A percentile compares a stretch with the other conserved stretches of the same genome.
Conservation (phyloP, 352 stramenopile species). For the Aphanomyces stellatus region DNA sequence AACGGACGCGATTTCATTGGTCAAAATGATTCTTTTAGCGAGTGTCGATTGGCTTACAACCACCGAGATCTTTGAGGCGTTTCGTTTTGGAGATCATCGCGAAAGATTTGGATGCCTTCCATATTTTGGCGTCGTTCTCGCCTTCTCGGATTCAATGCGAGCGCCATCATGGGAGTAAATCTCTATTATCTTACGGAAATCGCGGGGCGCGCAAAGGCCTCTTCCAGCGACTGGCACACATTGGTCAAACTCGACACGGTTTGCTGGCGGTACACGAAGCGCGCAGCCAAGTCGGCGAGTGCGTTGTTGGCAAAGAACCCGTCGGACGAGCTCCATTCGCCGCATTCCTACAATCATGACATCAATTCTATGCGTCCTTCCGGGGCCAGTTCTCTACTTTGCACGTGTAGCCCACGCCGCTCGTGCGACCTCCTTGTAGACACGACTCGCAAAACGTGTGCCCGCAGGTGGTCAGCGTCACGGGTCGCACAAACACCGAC, state of each 20-base stretch:
- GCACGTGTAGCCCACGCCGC: neutral
- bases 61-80: constrained; percentile 16
- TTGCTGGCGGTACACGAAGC: constrained; percentile 70
- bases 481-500: constrained; percentile 45
- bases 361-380: no score
- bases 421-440: constrained; percentile 16
- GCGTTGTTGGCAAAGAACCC: constrained; percentile 59
- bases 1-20: constrained; percentile 17
- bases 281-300: constrained; percentile 56
- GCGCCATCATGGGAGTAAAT: neutral
- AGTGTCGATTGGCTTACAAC: neutral
- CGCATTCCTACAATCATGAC: constrained; percentile 32
- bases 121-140: neutral
- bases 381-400: neutral
- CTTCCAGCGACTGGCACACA: constrained; percentile 59
- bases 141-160: no score
- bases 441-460: constrained; percentile 63
- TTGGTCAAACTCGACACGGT: constrained; percentile 48
- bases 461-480: constrained; percentile 59
- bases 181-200: neutral
- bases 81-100: neutral
- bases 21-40: neutral
- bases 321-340: constrained; percentile 22
- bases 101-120: constrained; percentile 8
- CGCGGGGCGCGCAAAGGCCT: constrained; percentile 35